phyloP scores from a whole-genome alignment of 768 basidiomycete genomes.

The Trametes punicea region DNA sequence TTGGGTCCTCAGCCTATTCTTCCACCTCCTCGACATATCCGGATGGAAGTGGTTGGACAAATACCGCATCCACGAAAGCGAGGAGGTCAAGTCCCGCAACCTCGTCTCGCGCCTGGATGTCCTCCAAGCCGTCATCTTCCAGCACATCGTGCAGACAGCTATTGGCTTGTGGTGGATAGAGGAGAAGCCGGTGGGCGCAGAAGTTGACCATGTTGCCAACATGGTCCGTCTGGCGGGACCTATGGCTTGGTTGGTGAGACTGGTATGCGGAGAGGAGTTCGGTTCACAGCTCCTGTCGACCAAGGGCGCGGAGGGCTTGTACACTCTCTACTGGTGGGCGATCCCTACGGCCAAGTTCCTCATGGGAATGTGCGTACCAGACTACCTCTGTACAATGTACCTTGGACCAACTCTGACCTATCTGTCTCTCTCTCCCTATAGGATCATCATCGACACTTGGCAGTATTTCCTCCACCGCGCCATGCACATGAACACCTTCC shows the following conservation, averaged over 20 bases:
- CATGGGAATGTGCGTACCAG: constrained; percentile 76
- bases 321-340: constrained; percentile 90
- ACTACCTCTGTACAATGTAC: background rate
- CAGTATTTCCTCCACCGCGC: constrained; percentile 94
- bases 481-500: constrained; percentile 87
- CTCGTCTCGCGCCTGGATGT: constrained; percentile 70
- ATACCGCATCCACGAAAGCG: constrained; percentile 85
- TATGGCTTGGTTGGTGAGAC: constrained; percentile 37
- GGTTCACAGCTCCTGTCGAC: constrained; percentile 36
- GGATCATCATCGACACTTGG: constrained; percentile 96
- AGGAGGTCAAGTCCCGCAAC: constrained; percentile 74
- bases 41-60: constrained; percentile 75
- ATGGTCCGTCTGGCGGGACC: constrained; percentile 35
- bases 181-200: constrained; percentile 28
- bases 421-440: constrained; percentile 28
- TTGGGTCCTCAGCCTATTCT: constrained; percentile 78
- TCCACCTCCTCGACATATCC: constrained; percentile 78
- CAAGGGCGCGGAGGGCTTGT: constrained; percentile 42
- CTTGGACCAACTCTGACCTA: background rate
- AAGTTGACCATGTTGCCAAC: constrained; percentile 40
- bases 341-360: constrained; percentile 73
- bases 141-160: constrained; percentile 81
- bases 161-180: constrained; percentile 70
- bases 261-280: constrained; percentile 40
- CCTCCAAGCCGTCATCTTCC: constrained; percentile 74